These are phyloP conservation scores for Citrus cavaleriei DNA, from an alignment of 345 rosid genomes.

Conservation along the genomic window DNA sequence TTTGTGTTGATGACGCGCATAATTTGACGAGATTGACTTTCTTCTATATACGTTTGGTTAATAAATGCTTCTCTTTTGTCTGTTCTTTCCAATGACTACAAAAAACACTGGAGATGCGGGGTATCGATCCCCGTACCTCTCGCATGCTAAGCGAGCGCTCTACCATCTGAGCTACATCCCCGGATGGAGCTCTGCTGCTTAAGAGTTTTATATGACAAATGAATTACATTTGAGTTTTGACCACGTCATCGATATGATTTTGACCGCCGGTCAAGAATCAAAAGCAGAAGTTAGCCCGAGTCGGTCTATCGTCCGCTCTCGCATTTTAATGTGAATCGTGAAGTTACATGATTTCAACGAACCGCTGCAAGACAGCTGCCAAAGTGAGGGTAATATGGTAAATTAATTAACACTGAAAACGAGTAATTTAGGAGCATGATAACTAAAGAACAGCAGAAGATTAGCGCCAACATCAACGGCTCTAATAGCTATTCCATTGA, in stretches of 20 bases:
- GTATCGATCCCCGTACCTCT: slow-evolving; percentile 35
- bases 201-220: too few species aligned
- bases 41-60: too few species aligned
- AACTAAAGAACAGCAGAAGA: background rate
- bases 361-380: background rate
- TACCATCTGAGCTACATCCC: slow-evolving; percentile 55
- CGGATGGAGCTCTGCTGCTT: background rate
- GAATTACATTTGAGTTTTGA: background rate
- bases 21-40: too few species aligned
- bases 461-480: background rate
- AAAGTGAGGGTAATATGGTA: background rate
- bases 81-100: too few species aligned
- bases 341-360: background rate
- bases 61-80: too few species aligned
- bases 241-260: background rate
- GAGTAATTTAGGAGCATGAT: too few species aligned
- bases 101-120: slow-evolving; percentile 6
- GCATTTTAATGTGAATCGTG: background rate
- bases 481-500: slow-evolving; percentile 10
- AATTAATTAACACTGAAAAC: rapidly evolving
- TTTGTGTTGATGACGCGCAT: too few species aligned
- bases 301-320: background rate
- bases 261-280: background rate
- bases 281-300: background rate
- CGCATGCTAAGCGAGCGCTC: slow-evolving; percentile 55